These are phyloP conservation scores for Leccinum aurantiacum DNA, from an alignment of 768 basidiomycete species.

Conservation along the genomic window DNA sequence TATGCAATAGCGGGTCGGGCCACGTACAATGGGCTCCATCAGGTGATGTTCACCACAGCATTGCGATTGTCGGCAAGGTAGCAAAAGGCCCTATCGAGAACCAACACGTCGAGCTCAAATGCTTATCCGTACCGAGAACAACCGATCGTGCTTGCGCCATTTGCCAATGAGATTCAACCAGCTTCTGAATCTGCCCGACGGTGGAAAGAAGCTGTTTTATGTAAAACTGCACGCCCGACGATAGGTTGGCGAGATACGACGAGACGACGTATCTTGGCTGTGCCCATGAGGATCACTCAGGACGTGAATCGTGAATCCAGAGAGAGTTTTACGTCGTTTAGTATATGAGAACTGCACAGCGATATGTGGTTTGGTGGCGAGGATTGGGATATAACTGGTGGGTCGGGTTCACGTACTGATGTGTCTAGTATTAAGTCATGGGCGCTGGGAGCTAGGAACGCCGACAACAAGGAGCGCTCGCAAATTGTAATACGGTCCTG, in stretches of 20 bases:
- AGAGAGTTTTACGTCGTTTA: constrained; percentile 3
- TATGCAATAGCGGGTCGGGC: not conserved
- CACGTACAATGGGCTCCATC: not conserved
- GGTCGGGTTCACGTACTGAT: not conserved
- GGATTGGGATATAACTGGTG: not conserved
- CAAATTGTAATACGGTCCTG: not conserved
- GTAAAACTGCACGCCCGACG: not conserved
- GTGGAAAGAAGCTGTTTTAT: constrained; percentile 1
- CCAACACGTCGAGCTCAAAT: not conserved
- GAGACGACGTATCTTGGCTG: not conserved
- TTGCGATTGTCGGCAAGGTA: not conserved
- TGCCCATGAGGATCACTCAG: not conserved
- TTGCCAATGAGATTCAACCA: not conserved
- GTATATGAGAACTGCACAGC: not conserved
- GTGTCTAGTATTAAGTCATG: not conserved
- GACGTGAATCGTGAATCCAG: not conserved
- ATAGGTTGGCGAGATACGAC: not conserved
- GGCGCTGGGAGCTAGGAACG: not conserved
- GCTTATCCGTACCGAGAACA: not conserved
- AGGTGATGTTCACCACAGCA: not conserved
- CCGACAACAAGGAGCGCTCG: not conserved
- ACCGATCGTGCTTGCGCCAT: not conserved
- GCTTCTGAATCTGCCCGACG: not conserved
- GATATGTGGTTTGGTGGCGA: not conserved
- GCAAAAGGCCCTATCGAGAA: not conserved